These are phyloP conservation scores for Aspergillus baeticus DNA, from an alignment of 495 filamentous ascomycete genomes.

Conservation along the genomic window DNA sequence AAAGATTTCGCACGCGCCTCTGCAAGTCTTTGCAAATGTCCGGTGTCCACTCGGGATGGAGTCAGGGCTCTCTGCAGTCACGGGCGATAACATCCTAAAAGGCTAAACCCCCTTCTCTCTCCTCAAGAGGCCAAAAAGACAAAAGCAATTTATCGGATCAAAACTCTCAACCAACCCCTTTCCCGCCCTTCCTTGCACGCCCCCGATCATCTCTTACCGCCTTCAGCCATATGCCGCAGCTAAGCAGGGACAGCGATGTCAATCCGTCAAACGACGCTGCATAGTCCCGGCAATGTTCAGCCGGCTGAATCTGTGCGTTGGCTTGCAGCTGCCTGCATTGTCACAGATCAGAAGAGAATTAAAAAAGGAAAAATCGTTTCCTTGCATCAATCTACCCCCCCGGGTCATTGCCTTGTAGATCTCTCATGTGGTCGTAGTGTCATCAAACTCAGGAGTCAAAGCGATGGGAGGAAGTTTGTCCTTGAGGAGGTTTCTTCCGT, in stretches of 20 bases:
- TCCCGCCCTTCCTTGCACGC: background rate
- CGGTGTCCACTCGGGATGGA: no score
- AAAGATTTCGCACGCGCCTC: slow-evolving; percentile 20
- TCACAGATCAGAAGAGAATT: background rate
- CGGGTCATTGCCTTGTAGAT: no score
- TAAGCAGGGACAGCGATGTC: slow-evolving; percentile 6
- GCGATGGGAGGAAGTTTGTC: background rate
- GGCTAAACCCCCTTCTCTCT: slow-evolving; percentile 10
- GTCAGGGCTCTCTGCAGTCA: slow-evolving; percentile 14
- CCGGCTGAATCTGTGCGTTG: slow-evolving; percentile 16
- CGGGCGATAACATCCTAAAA: slow-evolving; percentile 2
- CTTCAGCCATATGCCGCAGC: slow-evolving; percentile 1
- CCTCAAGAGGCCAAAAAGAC: background rate
- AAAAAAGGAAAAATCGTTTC: background rate
- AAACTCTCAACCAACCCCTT: slow-evolving; percentile 6
- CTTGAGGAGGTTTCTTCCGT: background rate
- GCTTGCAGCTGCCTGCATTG: slow-evolving; percentile 13
- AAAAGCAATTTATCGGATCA: slow-evolving; percentile 8
- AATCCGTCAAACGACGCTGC: slow-evolving; percentile 21
- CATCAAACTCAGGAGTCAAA: background rate
- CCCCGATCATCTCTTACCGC: slow-evolving; percentile 2
- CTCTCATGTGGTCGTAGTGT: background rate
- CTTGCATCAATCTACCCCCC: background rate
- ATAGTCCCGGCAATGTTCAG: slow-evolving; percentile 22
- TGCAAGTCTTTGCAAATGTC: no score